These are phyloP conservation scores for Chaetomium tenue DNA, from an alignment of 495 filamentous ascomycete species.

Conservation along the genomic window DNA sequence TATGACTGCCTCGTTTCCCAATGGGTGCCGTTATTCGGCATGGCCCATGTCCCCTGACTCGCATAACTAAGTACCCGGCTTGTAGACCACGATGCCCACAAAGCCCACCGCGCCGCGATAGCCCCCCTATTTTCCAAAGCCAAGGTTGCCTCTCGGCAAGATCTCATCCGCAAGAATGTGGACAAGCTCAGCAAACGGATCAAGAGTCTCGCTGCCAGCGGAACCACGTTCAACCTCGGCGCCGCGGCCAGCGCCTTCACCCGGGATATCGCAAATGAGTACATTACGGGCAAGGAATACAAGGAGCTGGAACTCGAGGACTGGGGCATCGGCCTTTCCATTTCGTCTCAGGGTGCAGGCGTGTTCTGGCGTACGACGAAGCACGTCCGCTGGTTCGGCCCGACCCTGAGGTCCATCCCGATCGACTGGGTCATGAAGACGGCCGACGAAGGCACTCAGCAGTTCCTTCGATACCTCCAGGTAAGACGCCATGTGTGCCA, in stretches of 20 bases:
- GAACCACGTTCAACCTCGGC: constrained; percentile 31
- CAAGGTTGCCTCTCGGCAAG: constrained; percentile 25
- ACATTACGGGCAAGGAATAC: constrained; percentile 32
- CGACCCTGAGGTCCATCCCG: constrained; percentile 30
- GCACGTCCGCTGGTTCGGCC: constrained; percentile 30
- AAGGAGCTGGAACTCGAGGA: constrained; percentile 32
- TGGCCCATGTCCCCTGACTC: no score
- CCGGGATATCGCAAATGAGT: constrained; percentile 31
- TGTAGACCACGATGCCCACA: constrained; percentile 32
- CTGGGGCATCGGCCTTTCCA: constrained; percentile 26
- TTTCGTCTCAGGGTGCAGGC: constrained; percentile 20
- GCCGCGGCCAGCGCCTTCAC: constrained; percentile 35
- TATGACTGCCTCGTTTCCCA: neutral
- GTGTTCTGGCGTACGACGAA: constrained; percentile 34
- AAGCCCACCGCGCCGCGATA: constrained; percentile 22
- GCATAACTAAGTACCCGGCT: neutral
- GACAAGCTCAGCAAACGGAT: constrained; percentile 36
- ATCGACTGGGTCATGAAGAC: constrained; percentile 27
- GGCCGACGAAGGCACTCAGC: constrained; percentile 24
- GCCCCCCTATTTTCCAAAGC: constrained; percentile 32
- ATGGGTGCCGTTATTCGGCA: neutral
- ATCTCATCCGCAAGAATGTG: constrained; percentile 27
- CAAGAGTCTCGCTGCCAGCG: constrained; percentile 2
- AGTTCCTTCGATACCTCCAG: constrained; percentile 30
- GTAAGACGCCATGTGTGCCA: constrained; percentile 10